phyloP scores from a whole-genome alignment of 257 asterid species.

The Jacaranda mimosifolia region DNA sequence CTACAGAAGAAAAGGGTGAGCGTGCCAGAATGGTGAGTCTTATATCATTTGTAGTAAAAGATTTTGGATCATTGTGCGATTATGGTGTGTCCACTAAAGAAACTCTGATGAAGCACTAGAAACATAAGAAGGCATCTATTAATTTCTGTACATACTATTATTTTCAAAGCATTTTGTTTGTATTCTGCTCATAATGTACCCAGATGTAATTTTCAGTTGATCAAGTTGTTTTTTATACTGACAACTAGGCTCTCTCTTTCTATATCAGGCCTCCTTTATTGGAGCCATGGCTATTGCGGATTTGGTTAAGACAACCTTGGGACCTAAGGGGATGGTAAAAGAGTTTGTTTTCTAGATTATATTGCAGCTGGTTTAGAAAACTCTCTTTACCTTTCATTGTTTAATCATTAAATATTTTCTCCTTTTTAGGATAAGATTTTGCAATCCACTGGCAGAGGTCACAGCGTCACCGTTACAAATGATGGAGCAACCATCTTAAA shows the following conservation, averaged over 20 bases:
- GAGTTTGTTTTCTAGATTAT: conserved; percentile 15
- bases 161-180: not conserved
- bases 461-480: conserved; percentile 88
- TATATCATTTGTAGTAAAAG: not conserved
- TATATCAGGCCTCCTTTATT: conserved; percentile 73
- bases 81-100: not conserved
- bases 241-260: conserved; percentile 26
- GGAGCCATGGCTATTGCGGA: conserved; percentile 97
- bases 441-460: conserved; percentile 86
- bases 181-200: not conserved
- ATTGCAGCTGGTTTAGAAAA: not conserved
- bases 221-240: conserved; percentile 24
- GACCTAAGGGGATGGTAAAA: conserved; percentile 94
- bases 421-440: conserved; percentile 81
- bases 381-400: not conserved
- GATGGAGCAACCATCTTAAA: conserved; percentile 99
- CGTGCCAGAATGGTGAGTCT: conserved; percentile 91
- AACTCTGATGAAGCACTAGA: too few relatives aligned
- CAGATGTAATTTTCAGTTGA: not conserved
- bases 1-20: conserved; percentile 96
- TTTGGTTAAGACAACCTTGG: conserved; percentile 91
- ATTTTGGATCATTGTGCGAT: not conserved
- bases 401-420: not conserved
- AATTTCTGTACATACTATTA: not conserved
- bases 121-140: not conserved